phyloP scores from a whole-genome alignment of 371 early-diverging fungal genomes.

The Zancudomyces culisetae region DNA sequence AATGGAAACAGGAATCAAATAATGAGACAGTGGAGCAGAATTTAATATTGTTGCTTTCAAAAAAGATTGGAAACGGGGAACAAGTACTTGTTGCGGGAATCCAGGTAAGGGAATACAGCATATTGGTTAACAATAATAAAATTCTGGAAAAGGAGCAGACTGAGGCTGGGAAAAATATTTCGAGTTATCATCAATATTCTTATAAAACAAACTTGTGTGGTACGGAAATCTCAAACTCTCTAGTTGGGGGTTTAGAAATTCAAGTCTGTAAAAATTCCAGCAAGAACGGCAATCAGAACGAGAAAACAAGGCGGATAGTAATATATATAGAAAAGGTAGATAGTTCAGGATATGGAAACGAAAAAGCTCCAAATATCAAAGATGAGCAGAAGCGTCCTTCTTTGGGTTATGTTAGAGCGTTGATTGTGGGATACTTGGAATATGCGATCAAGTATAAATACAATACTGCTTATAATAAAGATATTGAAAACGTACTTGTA shows the following conservation, averaged over 20 bases:
- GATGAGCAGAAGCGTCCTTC: background rate
- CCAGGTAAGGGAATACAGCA: background rate
- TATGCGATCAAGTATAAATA: background rate
- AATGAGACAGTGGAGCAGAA: too few relatives aligned
- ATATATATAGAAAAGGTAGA: conserved; percentile 1
- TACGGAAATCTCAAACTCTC: too few relatives aligned
- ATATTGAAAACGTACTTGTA: conserved; percentile 9
- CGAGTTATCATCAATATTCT: too few relatives aligned
- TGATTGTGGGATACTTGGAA: background rate
- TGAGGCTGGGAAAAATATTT: too few relatives aligned
- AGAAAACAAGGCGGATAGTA: background rate
- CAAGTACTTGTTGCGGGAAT: background rate
- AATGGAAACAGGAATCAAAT: too few relatives aligned
- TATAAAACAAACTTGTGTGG: too few relatives aligned
- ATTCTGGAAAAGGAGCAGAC: too few relatives aligned
- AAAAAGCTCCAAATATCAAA: background rate
- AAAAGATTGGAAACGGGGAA: too few relatives aligned
- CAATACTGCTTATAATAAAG: background rate
- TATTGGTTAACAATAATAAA: background rate
- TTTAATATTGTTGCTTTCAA: too few relatives aligned
- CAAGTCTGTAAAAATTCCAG: too few relatives aligned
- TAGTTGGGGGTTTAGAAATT: too few relatives aligned
- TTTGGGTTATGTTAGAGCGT: background rate
- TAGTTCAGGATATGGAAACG: background rate
- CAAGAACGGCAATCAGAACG: background rate